These are phyloP conservation scores for Pichia scutulata DNA, from an alignment of 805 yeast genomes.

Conservation along the genomic window DNA sequence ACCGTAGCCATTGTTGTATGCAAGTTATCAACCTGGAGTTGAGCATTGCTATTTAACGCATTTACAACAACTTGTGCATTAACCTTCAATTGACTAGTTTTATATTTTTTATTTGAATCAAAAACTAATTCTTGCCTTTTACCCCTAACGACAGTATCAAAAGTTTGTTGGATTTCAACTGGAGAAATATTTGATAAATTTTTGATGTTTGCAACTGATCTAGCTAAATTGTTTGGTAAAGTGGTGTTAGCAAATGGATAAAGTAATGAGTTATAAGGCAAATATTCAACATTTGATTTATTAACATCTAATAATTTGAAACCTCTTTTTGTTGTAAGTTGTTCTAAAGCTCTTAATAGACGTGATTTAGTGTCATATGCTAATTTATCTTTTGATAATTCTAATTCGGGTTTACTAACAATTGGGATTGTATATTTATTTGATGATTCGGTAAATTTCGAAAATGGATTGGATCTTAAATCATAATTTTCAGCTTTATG, in stretches of 20 bases:
- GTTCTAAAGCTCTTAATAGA: constrained; percentile 23
- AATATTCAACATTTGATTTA: constrained; percentile 9
- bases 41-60: constrained; percentile 25
- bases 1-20: constrained; percentile 16
- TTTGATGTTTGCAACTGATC: constrained; percentile 11
- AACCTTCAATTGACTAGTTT: constrained; percentile 20
- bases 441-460: not conserved
- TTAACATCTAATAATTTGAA: constrained; percentile 13
- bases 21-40: constrained; percentile 23
- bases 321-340: constrained; percentile 19
- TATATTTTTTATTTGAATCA: constrained; percentile 15
- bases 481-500: constrained; percentile 3
- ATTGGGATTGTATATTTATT: not conserved
- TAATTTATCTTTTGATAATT: constrained; percentile 21
- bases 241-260: constrained; percentile 24
- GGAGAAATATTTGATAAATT: constrained; percentile 14
- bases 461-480: constrained; percentile 2
- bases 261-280: constrained; percentile 14
- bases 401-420: constrained; percentile 16
- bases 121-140: constrained; percentile 19
- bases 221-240: constrained; percentile 14
- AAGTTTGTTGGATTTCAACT: constrained; percentile 14
- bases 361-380: constrained; percentile 23
- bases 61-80: constrained; percentile 27
- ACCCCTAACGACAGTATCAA: constrained; percentile 25